phyloP scores from a whole-genome alignment of 768 basidiomycete genomes.

The Rhodotorula babjevae region DNA sequence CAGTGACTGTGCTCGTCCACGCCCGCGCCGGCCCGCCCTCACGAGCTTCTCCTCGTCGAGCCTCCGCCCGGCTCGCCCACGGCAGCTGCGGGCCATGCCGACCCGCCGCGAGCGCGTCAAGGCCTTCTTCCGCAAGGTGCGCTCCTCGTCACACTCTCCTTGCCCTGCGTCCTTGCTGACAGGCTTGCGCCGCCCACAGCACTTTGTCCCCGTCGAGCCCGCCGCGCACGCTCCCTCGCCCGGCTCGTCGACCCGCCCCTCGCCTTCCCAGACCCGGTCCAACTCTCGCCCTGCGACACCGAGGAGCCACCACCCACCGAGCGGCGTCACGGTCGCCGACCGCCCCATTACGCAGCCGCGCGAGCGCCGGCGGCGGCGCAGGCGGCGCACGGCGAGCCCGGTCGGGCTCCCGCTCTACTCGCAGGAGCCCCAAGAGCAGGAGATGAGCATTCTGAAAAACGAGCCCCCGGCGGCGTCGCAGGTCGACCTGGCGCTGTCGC shows the following conservation, averaged over 20 bases:
- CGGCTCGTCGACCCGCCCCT: neutral
- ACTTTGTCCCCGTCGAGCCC: neutral
- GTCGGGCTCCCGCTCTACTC: slow-evolving; percentile 32
- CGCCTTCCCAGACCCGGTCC: neutral
- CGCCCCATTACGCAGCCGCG: slow-evolving; percentile 16
- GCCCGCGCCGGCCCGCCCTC: too few species aligned
- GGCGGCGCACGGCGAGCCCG: slow-evolving; percentile 20
- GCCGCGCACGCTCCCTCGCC: neutral
- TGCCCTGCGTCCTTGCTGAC: too few species aligned
- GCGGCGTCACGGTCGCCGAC: slow-evolving; percentile 21
- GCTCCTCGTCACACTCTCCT: too few species aligned
- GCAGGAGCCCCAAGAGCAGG: slow-evolving; percentile 21
- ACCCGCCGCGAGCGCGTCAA: neutral
- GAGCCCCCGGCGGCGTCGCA: slow-evolving; percentile 2
- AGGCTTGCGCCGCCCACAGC: neutral
- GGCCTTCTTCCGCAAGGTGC: slow-evolving; percentile 15
- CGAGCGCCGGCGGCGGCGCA: slow-evolving; percentile 3
- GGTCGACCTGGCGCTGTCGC: neutral
- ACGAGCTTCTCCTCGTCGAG: too few species aligned
- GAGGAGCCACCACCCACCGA: slow-evolving; percentile 22
- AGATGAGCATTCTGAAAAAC: slow-evolving; percentile 30
- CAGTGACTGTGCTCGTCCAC: too few species aligned
- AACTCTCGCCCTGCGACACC: slow-evolving; percentile 11
- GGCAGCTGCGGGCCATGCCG: neutral
- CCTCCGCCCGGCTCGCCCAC: too few species aligned